A percentile compares a stretch with the other conserved stretches of the same genome.
Conservation (phyloP, 1,284 basidiomycete species). For the Irpex rosettiformis region DNA sequence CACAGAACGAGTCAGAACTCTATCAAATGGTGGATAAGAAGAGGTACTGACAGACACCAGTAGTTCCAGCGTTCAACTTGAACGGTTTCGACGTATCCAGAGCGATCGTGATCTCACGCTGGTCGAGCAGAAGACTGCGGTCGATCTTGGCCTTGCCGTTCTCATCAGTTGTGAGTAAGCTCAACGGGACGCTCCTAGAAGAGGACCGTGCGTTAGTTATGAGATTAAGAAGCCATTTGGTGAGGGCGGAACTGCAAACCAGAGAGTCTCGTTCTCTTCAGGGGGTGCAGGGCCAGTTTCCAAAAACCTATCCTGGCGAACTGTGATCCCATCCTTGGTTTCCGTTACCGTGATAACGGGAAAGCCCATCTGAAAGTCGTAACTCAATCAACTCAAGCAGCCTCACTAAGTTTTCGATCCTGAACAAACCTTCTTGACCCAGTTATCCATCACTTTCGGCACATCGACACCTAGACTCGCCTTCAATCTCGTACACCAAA, state of each 20-base stretch:
- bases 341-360: conserved; percentile 90
- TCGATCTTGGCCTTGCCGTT: conserved; percentile 62
- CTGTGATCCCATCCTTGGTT: conserved; percentile 59
- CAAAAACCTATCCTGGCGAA: conserved; percentile 92
- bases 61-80: conserved; percentile 89
- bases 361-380: conserved; percentile 62
- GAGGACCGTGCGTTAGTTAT: conserved; percentile 1
- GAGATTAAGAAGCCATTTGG: background rate
- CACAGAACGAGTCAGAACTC: background rate
- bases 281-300: conserved; percentile 77
- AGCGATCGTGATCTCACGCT: conserved; percentile 67
- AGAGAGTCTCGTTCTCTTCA: conserved; percentile 89
- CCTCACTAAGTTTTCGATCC: background rate
- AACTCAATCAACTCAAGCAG: background rate
- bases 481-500: too few relatives aligned
- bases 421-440: conserved; percentile 77
- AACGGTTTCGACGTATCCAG: conserved; percentile 71
- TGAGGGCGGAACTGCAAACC: conserved; percentile 27
- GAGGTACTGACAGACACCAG: conserved; percentile 78
- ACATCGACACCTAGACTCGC: conserved; percentile 61
- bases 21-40: background rate
- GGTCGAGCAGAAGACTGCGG: conserved; percentile 62
- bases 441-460: conserved; percentile 84
- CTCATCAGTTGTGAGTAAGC: conserved; percentile 62
- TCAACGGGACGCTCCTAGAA: conserved; percentile 76